Evolutionary conservation across 228 moss, liverwort and hornwort genomes (phyloP), one percentile per base, ranked within the genome.

Genomic region (Sphagnum fallax): DNA sequence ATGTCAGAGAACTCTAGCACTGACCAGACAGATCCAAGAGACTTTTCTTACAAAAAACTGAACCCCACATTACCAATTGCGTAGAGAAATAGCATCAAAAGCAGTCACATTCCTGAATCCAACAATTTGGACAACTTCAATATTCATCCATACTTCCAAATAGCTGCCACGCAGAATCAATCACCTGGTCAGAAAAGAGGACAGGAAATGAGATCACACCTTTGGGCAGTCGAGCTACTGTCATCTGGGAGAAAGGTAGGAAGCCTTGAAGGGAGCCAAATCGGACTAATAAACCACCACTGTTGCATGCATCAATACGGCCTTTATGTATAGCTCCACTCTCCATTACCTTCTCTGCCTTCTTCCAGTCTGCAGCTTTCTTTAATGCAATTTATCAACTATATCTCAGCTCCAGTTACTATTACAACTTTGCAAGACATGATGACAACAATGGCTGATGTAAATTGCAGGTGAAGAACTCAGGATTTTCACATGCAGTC

Each of bases 301-400:
- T 94, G 73, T 98, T 98, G 86, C 92, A 92, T 64, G 87, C 90
- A 64, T 94, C 98, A 48, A 98, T 87, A 78, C 92, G 87, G 64
- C 98, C 98, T 16, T 77, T 79, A 74, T 94, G 92, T 32, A 94
- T 77, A 47, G 76, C 75, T 65, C 98, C 92, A 16, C 79, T 77
- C 72, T 92, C 90, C 73, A 77, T 84, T 73, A 89, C 74, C 67
- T 90, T 94, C 81, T 89, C 92, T 51, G 88, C 87, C 80, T 84
- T 94, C 85, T 84, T 94, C 98, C 98, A 98, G 73, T 98, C 98
- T 68, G 86, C 85, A 78, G 92, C 80, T 87, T 80, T 92, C 98
- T 98, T 78, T 61, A 72, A 60, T 59, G 64, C 67, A 62, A 72
- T 60, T 52, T 61, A 63, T 69, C 64, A 16, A 11, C 13, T 72